These are phyloP conservation scores for Talaromyces islandicus DNA, from an alignment of 2,329 filamentous ascomycete species.

Conservation along the genomic window DNA sequence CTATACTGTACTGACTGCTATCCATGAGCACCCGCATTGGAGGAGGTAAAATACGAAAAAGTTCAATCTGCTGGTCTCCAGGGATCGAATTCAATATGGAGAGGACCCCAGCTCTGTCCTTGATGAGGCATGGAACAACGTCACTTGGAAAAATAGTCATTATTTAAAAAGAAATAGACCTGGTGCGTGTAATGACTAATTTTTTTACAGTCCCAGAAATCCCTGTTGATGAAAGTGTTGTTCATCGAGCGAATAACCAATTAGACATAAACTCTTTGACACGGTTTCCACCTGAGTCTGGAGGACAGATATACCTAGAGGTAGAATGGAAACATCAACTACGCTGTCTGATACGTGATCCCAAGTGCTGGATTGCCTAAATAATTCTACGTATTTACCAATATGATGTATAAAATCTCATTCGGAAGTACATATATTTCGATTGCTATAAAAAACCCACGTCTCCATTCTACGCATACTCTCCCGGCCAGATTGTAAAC, in stretches of 20 bases:
- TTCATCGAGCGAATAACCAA: background rate
- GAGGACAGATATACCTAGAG: background rate
- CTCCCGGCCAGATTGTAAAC: background rate
- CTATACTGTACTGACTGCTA: background rate
- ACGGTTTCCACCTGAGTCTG: slow-evolving; percentile 1
- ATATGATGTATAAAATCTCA: background rate
- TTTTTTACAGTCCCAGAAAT: background rate
- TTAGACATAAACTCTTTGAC: background rate
- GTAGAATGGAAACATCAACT: slow-evolving; percentile 1
- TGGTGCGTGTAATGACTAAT: background rate
- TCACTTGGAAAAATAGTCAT: background rate
- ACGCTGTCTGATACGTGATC: background rate
- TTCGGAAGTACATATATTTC: background rate
- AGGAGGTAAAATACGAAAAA: background rate
- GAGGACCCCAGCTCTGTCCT: background rate
- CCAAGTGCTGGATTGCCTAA: background rate
- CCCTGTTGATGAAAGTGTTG: background rate
- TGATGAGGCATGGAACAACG: background rate
- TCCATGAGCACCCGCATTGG: background rate
- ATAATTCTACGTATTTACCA: background rate
- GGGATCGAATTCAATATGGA: background rate
- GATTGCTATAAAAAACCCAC: background rate
- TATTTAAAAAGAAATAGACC: background rate
- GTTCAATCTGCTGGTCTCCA: background rate
- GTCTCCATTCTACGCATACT: background rate